Base-by-base conservation (phyloP, 2,329 filamentous ascomycete species). In the Seiridium cupressi region DNA sequence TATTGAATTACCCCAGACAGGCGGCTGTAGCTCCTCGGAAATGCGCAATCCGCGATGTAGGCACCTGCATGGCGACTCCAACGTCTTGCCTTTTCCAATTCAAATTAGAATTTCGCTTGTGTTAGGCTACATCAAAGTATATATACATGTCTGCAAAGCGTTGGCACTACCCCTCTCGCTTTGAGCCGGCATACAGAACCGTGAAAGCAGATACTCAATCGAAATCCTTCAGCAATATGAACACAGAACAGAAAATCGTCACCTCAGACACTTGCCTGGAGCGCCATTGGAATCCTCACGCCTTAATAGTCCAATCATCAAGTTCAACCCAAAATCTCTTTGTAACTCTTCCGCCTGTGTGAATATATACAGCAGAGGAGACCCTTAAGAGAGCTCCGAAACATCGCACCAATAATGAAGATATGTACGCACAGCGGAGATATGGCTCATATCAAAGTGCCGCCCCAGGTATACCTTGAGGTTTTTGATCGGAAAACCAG, bases 61-160 rank as follows among this genome's bases (percentile, higher is more conserved):
- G 31, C 54, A 47, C 40, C 10, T 57, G 54, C 54, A 57, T 57
- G 42, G 18, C 31, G 54, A 18, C 13, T 5, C 31, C 36, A 32
- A 10, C 5, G 54, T 57, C 44, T 46, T 57, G 46, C 44, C 54
- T 46, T 57, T 48, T 35, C 42, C 40, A 57, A 57, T 4, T 34
- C 18, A 47, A 34, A 46, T 35, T 47, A 26, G 7, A 26, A 48
- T 55, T 55, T 32, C 8, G 31, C 6, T 32, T 31, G 36, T 18
- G 51, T 18, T 40, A 55, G 35, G n/a, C 51, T 57, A 57, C 54
- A n/a, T 57, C 35, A 44, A 57, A 34, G 54, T 57, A 57, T 47
- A 57, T 57, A 26, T 57, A 57, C 54, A 57, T 57, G 31, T 31
- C 9, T 9, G n/a, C 26, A 26, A 53, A n/a, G 18, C 34, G 31